Conservation (phyloP, 345 rosid species). For the Erysimum cheiranthoides region DNA sequence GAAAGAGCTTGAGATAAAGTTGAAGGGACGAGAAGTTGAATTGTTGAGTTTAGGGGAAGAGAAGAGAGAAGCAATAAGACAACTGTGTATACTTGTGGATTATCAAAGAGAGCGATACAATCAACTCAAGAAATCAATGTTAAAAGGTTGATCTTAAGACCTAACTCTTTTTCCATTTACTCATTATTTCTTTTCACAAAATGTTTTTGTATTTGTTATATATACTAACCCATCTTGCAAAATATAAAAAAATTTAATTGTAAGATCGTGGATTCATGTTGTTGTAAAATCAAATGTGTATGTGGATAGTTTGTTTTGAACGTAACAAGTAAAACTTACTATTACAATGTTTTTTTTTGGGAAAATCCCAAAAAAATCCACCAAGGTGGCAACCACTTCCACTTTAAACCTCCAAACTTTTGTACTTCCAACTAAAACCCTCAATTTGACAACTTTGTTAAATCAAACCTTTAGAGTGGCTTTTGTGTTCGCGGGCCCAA, state of each 20-base stretch:
- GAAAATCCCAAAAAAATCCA: too few relatives aligned
- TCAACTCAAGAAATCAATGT: conserved; percentile 58
- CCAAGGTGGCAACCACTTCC: too few relatives aligned
- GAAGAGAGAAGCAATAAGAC: conserved; percentile 96
- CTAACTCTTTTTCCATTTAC: background rate
- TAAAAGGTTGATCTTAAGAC: conserved; percentile 19
- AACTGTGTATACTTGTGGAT: conserved; percentile 81
- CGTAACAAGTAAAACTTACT: background rate
- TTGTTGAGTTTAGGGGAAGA: conserved; percentile 65
- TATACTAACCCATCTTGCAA: conserved; percentile 17
- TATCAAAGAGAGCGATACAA: conserved; percentile 72
- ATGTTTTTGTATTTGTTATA: background rate
- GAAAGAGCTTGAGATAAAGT: conserved; percentile 53
- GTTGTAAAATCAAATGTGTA: conserved; percentile 3
- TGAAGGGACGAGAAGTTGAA: conserved; percentile 54
- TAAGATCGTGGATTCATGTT: conserved; percentile 22
- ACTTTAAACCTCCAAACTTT: too few relatives aligned
- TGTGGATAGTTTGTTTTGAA: background rate
- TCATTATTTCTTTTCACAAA: background rate
- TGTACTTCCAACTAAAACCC: too few relatives aligned
- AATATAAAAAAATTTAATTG: background rate
- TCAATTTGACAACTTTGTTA: too few relatives aligned
- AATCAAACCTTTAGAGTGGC: too few relatives aligned
- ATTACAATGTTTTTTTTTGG: too few relatives aligned
- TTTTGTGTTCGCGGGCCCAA: too few relatives aligned